Evolutionary conservation across 306 rosid genomes (phyloP).

Genomic region (Prunus salicina): DNA sequence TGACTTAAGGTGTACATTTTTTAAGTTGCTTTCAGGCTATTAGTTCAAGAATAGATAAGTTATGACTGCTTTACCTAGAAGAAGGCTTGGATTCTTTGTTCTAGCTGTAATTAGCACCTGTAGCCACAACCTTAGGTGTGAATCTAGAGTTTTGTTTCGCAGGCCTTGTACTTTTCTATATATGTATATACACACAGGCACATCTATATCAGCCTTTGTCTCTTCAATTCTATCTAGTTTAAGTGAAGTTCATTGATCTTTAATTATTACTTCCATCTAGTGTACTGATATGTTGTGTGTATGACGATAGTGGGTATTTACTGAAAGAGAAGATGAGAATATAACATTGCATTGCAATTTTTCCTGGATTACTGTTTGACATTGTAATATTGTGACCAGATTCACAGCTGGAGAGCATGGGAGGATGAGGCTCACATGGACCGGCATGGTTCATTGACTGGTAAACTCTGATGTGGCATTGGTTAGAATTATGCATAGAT

Average conservation of each 20-base stretch:
- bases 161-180: neutral
- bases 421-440: constrained; percentile 89
- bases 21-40: neutral
- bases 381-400: constrained; percentile 52
- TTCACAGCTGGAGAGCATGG: constrained; percentile 97
- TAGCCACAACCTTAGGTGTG: neutral
- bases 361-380: constrained; percentile 22
- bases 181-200: neutral
- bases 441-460: constrained; percentile 46
- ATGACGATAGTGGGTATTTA: neutral
- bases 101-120: neutral
- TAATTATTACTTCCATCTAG: neutral
- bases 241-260: neutral
- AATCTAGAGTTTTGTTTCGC: neutral
- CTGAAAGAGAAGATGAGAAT: neutral
- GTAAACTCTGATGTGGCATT: constrained; percentile 43
- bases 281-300: neutral
- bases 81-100: neutral
- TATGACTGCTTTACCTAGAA: neutral
- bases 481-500: neutral
- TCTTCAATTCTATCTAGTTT: neutral
- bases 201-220: neutral
- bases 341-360: neutral
- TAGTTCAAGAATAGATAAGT: neutral
- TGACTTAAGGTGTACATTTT: neutral